Evolutionary conservation across 306 rosid species (phyloP).

Genomic region (Fragaria ananassa): DNA sequence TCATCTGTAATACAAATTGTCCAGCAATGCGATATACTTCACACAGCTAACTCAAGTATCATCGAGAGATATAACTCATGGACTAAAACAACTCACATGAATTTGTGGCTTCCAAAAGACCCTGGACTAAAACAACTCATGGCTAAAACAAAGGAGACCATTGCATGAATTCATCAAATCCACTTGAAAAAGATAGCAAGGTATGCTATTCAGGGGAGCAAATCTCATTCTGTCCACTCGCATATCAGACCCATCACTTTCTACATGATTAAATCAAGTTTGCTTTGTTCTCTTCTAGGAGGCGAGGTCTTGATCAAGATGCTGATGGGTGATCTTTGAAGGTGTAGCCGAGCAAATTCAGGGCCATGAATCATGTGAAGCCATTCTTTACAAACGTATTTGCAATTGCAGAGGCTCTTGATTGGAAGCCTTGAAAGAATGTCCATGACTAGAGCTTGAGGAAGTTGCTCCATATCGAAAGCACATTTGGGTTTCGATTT

Average conservation of each 20-base stretch:
- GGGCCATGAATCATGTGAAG: neutral
- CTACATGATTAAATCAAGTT: neutral
- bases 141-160: neutral
- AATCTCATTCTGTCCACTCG: neutral
- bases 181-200: neutral
- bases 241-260: neutral
- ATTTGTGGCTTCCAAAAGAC: neutral
- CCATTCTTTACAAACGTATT: neutral
- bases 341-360: neutral
- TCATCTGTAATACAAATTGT: neutral
- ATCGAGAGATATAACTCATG: too few species aligned
- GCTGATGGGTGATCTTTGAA: neutral
- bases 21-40: too few species aligned
- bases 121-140: too few species aligned
- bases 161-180: constrained; percentile 13
- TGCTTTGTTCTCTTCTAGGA: neutral
- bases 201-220: neutral
- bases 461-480: neutral
- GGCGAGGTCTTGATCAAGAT: neutral
- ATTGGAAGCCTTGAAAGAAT: neutral
- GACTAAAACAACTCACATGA: neutral
- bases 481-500: neutral
- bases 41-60: neutral
- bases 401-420: neutral
- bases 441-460: neutral